Conservation (phyloP, 2,329 filamentous ascomycete species). For the Metarhizium robertsii region DNA sequence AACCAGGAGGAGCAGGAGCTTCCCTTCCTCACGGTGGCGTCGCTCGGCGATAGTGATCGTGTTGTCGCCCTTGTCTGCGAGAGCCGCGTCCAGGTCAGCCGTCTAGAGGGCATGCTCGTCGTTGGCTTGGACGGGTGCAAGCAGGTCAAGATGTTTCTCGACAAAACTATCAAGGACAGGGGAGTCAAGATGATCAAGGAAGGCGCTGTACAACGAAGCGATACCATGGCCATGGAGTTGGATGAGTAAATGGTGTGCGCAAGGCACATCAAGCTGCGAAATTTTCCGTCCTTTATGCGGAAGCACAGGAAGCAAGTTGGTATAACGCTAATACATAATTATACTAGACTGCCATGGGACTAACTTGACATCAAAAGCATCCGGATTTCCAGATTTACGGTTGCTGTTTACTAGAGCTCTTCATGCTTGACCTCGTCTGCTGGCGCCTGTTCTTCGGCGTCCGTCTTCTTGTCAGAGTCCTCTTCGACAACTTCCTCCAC, state of each 20-base stretch:
- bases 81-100: constrained; percentile 70
- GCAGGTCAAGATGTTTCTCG: constrained; percentile 72
- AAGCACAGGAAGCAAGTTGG: neutral
- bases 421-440: constrained; percentile 29
- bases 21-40: constrained; percentile 79
- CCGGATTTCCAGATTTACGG: neutral
- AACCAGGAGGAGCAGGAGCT: constrained; percentile 76
- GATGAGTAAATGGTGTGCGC: constrained; percentile 18
- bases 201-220: constrained; percentile 39
- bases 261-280: neutral
- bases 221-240: constrained; percentile 41
- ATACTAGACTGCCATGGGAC: neutral
- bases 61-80: constrained; percentile 79
- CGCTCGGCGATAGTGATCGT: constrained; percentile 62
- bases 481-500: constrained; percentile 28
- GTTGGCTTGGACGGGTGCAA: constrained; percentile 89
- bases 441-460: constrained; percentile 13
- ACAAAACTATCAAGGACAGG: constrained; percentile 66
- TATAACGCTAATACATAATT: neutral
- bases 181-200: constrained; percentile 55
- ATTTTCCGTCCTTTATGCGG: neutral
- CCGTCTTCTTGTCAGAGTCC: neutral
- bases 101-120: constrained; percentile 85
- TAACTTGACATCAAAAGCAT: neutral
- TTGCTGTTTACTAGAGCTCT: constrained; percentile 33